phyloP scores from a whole-genome alignment of 1,284 basidiomycete species.

The Cryptococcus neoformans region DNA sequence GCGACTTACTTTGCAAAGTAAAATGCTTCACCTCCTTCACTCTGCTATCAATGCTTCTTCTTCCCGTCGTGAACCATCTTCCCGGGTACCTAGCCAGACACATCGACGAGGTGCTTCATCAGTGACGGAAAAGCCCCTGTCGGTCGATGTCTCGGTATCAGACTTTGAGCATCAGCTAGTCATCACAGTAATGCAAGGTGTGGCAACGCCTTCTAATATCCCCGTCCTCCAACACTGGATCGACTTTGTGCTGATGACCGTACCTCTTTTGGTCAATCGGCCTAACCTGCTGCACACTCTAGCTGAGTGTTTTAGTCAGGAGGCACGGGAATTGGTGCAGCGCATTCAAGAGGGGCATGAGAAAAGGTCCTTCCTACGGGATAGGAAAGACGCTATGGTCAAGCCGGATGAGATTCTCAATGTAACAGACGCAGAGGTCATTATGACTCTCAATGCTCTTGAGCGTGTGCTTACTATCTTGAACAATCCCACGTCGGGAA shows the following conservation, averaged over 20 bases:
- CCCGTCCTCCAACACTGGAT: slow-evolving; percentile 91
- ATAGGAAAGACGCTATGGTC: slow-evolving; percentile 34
- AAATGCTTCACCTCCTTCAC: slow-evolving; percentile 86
- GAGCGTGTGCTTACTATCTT: slow-evolving; percentile 73
- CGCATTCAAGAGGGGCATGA: slow-evolving; percentile 46
- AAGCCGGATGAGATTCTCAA: slow-evolving; percentile 35
- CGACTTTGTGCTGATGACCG: slow-evolving; percentile 88
- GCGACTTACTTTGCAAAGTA: slow-evolving; percentile 82
- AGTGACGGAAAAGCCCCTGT: slow-evolving; percentile 9
- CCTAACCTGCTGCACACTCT: slow-evolving; percentile 70
- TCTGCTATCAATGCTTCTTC: slow-evolving; percentile 66
- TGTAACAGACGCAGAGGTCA: slow-evolving; percentile 75
- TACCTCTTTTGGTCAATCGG: slow-evolving; percentile 72
- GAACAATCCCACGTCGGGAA: slow-evolving; percentile 12
- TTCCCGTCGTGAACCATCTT: background rate
- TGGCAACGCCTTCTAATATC: slow-evolving; percentile 65
- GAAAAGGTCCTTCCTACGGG: background rate
- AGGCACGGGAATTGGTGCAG: slow-evolving; percentile 58
- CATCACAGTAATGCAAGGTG: slow-evolving; percentile 75
- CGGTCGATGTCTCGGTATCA: background rate
- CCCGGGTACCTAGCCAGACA: background rate
- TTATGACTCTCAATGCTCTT: slow-evolving; percentile 75
- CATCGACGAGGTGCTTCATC: slow-evolving; percentile 14
- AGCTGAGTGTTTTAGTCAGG: slow-evolving; percentile 73
- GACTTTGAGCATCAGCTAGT: slow-evolving; percentile 57